phyloP scores from a whole-genome alignment of 208 protist species.

The Wallacemonas sp. region DNA sequence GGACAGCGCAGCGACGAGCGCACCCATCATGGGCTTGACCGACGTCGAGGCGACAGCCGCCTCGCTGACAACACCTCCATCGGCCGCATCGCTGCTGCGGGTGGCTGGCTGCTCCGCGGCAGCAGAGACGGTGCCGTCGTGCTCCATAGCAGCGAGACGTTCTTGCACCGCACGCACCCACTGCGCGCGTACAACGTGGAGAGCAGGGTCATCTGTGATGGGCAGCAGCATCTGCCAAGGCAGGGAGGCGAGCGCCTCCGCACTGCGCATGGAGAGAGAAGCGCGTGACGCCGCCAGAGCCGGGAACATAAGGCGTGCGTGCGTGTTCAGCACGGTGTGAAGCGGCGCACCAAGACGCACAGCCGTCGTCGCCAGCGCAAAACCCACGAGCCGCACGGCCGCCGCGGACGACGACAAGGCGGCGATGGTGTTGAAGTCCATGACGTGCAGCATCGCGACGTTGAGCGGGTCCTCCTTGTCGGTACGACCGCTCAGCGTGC shows the following conservation, averaged over 20 bases:
- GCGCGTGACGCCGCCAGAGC: neutral
- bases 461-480: constrained; percentile 14
- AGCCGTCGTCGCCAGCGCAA: constrained; percentile 25
- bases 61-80: too few relatives aligned
- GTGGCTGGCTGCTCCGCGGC: too few relatives aligned
- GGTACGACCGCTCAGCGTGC: neutral
- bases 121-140: neutral
- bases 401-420: constrained; percentile 32
- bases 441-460: constrained; percentile 14
- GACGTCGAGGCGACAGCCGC: neutral
- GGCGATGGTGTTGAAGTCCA: constrained; percentile 23
- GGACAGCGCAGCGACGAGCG: constrained; percentile 2
- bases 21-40: neutral
- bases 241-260: too few relatives aligned
- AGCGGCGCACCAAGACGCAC: constrained; percentile 15
- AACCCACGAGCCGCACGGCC: constrained; percentile 36
- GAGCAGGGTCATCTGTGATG: constrained; percentile 1
- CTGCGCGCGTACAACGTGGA: constrained; percentile 19
- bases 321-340: constrained; percentile 17
- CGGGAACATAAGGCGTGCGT: constrained; percentile 34
- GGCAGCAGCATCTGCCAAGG: constrained; percentile 6
- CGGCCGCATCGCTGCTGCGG: neutral
- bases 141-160: neutral
- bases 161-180: constrained; percentile 23
- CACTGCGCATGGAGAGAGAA: too few relatives aligned